Evolutionary conservation across 257 asterid species (phyloP).

Genomic region (Ehretia macrophylla): DNA sequence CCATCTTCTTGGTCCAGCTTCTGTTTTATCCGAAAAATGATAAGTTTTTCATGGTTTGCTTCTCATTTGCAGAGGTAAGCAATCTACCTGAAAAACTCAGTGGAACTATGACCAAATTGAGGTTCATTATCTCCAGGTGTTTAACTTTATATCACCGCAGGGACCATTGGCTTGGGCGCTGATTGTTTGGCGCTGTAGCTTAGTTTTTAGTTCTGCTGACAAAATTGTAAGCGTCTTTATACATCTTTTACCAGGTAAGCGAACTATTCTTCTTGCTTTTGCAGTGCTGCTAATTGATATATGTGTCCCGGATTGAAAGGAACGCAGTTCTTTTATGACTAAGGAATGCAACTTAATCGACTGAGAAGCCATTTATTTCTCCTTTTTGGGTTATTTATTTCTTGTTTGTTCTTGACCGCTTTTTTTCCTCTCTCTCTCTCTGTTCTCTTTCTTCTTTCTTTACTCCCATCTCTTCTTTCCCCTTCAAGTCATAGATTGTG

Average conservation of each 20-base stretch:
- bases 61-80: slow-evolving; percentile 94
- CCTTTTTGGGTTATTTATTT: no score
- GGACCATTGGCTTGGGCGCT: slow-evolving; percentile 99
- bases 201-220: slow-evolving; percentile 94
- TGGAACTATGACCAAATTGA: not conserved
- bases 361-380: no score
- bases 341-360: not conserved
- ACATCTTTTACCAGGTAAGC: slow-evolving; percentile 94
- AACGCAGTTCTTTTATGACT: not conserved
- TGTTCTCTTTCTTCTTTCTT: no score
- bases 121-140: not conserved
- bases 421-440: no score
- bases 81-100: slow-evolving; percentile 1
- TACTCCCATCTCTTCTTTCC: no score
- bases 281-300: not conserved
- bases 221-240: slow-evolving; percentile 94
- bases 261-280: not conserved
- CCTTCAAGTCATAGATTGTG: no score
- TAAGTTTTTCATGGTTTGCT: slow-evolving; percentile 97
- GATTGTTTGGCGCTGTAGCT: slow-evolving; percentile 96
- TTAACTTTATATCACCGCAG: slow-evolving; percentile 32
- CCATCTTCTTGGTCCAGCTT: slow-evolving; percentile 76
- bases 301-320: no score
- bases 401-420: no score
- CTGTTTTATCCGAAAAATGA: slow-evolving; percentile 79